phyloP scores from a whole-genome alignment of 192 early-diverging fungal genomes.

The Obelidium mucronatum region DNA sequence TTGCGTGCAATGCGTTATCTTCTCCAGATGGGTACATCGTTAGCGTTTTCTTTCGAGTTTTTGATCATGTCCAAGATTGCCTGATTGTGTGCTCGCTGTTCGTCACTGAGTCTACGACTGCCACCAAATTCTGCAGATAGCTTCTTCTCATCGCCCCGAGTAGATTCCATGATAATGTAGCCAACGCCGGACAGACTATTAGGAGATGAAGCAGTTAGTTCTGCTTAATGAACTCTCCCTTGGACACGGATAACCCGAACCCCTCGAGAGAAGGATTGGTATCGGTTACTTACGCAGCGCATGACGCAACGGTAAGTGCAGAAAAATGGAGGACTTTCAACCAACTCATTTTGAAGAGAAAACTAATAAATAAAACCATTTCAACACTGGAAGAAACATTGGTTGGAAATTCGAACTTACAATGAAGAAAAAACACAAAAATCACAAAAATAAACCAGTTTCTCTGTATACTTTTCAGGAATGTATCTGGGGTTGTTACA shows the following conservation, averaged over 20 bases:
- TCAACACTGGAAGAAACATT: no score
- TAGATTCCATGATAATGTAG: constrained; percentile 23
- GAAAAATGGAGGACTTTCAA: no score
- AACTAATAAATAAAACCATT: no score
- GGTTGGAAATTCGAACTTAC: no score
- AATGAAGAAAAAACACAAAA: no score
- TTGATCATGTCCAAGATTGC: constrained; percentile 31
- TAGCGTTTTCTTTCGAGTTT: constrained; percentile 20
- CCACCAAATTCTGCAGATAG: constrained; percentile 4
- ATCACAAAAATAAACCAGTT: no score
- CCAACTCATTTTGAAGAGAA: no score
- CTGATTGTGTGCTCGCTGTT: constrained; percentile 8
- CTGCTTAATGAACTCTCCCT: no score
- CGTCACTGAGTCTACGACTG: background rate
- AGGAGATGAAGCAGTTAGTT: no score
- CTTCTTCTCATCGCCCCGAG: constrained; percentile 12
- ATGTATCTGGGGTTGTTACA: no score
- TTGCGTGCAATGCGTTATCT: background rate
- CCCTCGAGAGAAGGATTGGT: background rate
- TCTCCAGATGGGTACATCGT: constrained; percentile 26
- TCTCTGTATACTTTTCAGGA: no score
- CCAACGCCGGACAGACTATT: constrained; percentile 16
- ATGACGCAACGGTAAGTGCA: background rate
- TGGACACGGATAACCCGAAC: no score
- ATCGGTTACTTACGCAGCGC: background rate